Evolutionary conservation across 345 rosid species (phyloP).

Genomic region (Barbarea vulgaris): DNA sequence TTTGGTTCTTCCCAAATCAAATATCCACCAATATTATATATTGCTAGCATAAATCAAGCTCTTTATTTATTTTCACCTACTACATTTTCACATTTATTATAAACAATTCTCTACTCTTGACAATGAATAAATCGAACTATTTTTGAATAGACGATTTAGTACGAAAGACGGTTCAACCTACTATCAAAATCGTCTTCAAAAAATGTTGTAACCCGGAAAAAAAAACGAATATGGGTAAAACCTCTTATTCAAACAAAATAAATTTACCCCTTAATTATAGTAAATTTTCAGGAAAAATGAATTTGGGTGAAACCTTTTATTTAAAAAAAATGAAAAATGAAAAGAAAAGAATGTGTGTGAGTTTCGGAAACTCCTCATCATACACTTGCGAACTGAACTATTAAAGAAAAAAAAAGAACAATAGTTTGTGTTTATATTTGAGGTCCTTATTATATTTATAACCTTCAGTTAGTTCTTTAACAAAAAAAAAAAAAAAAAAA

Average conservation of each 20-base stretch:
- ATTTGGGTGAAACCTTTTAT: background rate
- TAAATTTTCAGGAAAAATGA: background rate
- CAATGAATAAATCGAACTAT: background rate
- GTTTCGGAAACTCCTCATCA: background rate
- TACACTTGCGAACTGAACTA: background rate
- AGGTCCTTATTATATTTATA: too few species aligned
- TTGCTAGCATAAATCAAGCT: background rate
- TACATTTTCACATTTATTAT: conserved; percentile 14
- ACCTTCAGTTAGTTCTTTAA: too few species aligned
- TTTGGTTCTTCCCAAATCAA: conserved; percentile 15
- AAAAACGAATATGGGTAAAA: background rate
- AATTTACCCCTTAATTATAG: background rate
- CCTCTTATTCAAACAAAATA: background rate
- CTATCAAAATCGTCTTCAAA: conserved; percentile 9
- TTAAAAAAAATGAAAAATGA: too few species aligned
- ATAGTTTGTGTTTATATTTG: too few species aligned
- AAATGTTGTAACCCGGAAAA: background rate
- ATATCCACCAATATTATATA: background rate
- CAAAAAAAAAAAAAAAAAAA: too few species aligned
- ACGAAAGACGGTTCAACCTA: conserved; percentile 24
- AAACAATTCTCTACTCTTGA: conserved; percentile 10
- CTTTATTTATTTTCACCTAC: conserved; percentile 12
- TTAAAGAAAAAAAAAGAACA: too few species aligned
- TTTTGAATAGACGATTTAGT: conserved; percentile 7
- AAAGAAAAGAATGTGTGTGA: too few species aligned